These are phyloP conservation scores for Apophysomyces sp. DNA, from an alignment of 371 early-diverging fungal species.

Conservation along the genomic window DNA sequence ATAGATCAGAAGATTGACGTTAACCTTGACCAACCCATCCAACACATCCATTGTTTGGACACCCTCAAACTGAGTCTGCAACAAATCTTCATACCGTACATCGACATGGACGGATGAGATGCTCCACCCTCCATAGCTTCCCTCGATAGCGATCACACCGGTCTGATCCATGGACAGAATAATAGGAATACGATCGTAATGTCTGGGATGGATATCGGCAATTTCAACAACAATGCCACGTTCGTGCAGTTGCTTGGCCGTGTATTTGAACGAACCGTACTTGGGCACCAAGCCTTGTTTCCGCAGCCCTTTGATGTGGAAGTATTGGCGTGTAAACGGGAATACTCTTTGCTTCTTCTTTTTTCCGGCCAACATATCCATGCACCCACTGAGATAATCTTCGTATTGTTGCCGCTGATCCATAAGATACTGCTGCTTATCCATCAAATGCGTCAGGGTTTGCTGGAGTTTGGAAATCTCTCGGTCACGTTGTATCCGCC, in stretches of 20 bases:
- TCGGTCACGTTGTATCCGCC: slow-evolving; percentile 72
- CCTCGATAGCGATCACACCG: slow-evolving; percentile 88
- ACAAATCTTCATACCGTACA: slow-evolving; percentile 88
- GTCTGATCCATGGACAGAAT: slow-evolving; percentile 91
- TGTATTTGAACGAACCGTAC: slow-evolving; percentile 98
- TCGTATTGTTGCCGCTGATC: slow-evolving; percentile 88
- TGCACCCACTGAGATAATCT: slow-evolving; percentile 88
- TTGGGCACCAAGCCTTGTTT: slow-evolving; percentile 86
- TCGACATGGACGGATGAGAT: slow-evolving; percentile 78
- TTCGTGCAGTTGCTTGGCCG: slow-evolving; percentile 87
- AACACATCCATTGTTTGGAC: slow-evolving; percentile 85
- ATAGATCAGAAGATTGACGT: slow-evolving; percentile 92
- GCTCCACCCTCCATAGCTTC: slow-evolving; percentile 76
- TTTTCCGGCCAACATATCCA: slow-evolving; percentile 81
- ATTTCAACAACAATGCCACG: slow-evolving; percentile 91
- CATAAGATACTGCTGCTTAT: slow-evolving; percentile 78
- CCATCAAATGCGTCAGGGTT: slow-evolving; percentile 80
- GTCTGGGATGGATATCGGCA: slow-evolving; percentile 76
- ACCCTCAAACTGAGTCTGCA: slow-evolving; percentile 93
- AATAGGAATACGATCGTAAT: slow-evolving; percentile 87
- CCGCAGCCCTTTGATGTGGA: slow-evolving; percentile 84
- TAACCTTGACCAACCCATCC: slow-evolving; percentile 90
- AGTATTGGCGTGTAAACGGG: slow-evolving; percentile 92
- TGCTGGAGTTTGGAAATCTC: slow-evolving; percentile 75
- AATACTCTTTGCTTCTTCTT: slow-evolving; percentile 72